Percentiles rank a stretch among this genome's conserved stretches.
Conservation (phyloP, 2,329 filamentous ascomycete species). For the Acarospora socialis region DNA sequence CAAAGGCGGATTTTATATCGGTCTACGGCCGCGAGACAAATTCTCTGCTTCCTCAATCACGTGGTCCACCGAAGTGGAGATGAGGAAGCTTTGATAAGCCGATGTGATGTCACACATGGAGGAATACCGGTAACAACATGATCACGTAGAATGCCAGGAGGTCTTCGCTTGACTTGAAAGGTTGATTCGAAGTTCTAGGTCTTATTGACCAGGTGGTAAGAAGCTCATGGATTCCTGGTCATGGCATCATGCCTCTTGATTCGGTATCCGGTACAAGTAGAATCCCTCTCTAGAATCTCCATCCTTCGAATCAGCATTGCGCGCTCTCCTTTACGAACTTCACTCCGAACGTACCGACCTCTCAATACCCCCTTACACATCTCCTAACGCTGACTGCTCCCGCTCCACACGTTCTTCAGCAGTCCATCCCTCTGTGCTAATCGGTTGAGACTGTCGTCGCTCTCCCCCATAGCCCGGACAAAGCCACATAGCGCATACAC, state of each 20-base stretch:
- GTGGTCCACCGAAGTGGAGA: constrained; percentile 16
- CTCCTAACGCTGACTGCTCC: constrained; percentile 40
- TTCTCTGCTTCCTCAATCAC: constrained; percentile 27
- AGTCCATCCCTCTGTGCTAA: constrained; percentile 91
- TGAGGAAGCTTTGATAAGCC: constrained; percentile 34
- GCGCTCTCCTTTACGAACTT: constrained; percentile 14
- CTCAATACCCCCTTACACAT: constrained; percentile 9
- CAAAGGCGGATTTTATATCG: constrained; percentile 35
- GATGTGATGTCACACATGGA: constrained; percentile 9
- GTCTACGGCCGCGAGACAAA: constrained; percentile 20
- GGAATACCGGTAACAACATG: constrained; percentile 8
- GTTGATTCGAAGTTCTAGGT: not conserved
- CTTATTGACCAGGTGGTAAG: not conserved
- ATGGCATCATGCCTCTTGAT: constrained; percentile 1
- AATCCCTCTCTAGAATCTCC: not conserved
- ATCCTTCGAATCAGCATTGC: constrained; percentile 11
- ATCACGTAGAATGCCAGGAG: constrained; percentile 2
- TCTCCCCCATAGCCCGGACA: constrained; percentile 95
- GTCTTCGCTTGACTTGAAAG: not conserved
- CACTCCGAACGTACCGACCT: constrained; percentile 16
- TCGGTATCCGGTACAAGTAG: constrained; percentile 4
- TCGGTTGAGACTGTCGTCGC: constrained; percentile 91
- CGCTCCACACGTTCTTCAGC: constrained; percentile 94
- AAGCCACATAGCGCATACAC: constrained; percentile 95
- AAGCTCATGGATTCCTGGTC: not conserved